phyloP scores from a whole-genome alignment of 306 rosid genomes.

The Medicago truncatula region DNA sequence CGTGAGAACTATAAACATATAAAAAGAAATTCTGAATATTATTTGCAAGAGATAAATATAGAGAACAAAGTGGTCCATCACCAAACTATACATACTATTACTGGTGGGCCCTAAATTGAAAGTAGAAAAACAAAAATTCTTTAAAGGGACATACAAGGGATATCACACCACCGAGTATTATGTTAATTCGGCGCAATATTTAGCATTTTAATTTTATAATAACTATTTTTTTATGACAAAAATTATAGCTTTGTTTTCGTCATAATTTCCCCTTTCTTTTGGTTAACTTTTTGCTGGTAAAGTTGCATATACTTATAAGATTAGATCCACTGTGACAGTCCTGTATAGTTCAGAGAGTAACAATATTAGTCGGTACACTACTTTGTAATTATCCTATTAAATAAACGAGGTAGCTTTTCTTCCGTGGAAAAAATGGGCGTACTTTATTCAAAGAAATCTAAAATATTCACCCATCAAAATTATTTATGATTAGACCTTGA shows the following conservation, averaged over 20 bases:
- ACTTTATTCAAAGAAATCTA: slow-evolving; percentile 44
- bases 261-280: slow-evolving; percentile 40
- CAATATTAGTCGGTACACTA: slow-evolving; percentile 39
- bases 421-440: slow-evolving; percentile 34
- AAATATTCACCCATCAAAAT: slow-evolving; percentile 28
- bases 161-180: background rate
- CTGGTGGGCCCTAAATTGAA: no score
- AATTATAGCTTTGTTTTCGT: background rate
- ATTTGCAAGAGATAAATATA: no score
- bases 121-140: no score
- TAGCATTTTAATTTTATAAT: background rate
- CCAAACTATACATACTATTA: no score
- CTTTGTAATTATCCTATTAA: slow-evolving; percentile 38
- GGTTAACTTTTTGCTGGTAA: slow-evolving; percentile 31
- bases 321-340: slow-evolving; percentile 36
- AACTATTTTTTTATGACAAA: background rate
- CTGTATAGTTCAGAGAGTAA: slow-evolving; percentile 15
- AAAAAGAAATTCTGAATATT: no score
- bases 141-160: background rate
- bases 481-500: background rate
- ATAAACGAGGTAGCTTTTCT: slow-evolving; percentile 33
- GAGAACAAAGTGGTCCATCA: no score
- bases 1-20: no score
- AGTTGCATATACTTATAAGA: background rate
- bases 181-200: background rate